Conservation (phyloP, 345 rosid genomes). For the Lumnitzera littorea region DNA sequence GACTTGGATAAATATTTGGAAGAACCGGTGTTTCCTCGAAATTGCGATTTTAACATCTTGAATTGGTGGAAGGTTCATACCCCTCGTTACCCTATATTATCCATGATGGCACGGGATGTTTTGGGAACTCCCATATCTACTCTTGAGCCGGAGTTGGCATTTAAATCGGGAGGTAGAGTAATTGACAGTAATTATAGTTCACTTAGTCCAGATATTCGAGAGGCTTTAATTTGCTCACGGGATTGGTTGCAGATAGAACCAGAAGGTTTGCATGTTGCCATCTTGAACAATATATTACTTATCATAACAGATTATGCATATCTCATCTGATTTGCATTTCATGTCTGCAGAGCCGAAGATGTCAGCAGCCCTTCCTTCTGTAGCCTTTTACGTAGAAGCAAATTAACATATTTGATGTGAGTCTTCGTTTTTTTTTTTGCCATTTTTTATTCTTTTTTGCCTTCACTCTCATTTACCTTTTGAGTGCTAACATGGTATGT, state of each 20-base stretch:
- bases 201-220: slow-evolving; percentile 53
- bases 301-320: neutral
- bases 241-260: slow-evolving; percentile 68
- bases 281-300: neutral
- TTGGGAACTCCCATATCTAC: slow-evolving; percentile 82
- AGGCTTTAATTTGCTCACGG: slow-evolving; percentile 77
- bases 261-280: slow-evolving; percentile 33
- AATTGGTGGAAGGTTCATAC: slow-evolving; percentile 98
- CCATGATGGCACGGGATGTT: slow-evolving; percentile 92
- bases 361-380: slow-evolving; percentile 2
- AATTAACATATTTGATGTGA: slow-evolving; percentile 4
- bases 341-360: slow-evolving; percentile 8
- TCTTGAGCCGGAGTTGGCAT: slow-evolving; percentile 43
- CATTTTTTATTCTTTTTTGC: neutral
- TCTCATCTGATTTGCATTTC: slow-evolving; percentile 1
- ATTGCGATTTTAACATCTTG: slow-evolving; percentile 66
- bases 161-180: slow-evolving; percentile 43
- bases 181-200: slow-evolving; percentile 52
- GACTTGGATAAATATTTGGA: slow-evolving; percentile 88
- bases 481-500: no score
- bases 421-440: neutral
- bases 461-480: neutral
- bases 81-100: slow-evolving; percentile 87
- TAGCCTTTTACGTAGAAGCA: slow-evolving; percentile 5
- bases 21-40: slow-evolving; percentile 85